Percentiles rank a stretch among this genome's conserved stretches.
phyloP scores from a whole-genome alignment of 257 asterid species.

The Ajuga chamaepitys region DNA sequence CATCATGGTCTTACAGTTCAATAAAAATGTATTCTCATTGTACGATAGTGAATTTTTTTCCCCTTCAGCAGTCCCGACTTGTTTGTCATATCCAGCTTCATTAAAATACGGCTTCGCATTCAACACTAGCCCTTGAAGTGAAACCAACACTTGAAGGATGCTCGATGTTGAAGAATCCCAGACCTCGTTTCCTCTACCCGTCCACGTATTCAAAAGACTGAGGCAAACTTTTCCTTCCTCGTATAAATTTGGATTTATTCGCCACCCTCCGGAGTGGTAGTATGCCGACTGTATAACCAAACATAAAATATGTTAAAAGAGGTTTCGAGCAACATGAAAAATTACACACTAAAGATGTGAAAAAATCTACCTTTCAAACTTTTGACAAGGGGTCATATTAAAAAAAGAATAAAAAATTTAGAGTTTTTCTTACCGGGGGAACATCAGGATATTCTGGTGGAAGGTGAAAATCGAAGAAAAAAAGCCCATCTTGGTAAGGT shows the following conservation, averaged over 20 bases:
- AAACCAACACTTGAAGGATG: slow-evolving; percentile 96
- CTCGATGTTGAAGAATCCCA: slow-evolving; percentile 97
- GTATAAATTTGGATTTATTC: slow-evolving; percentile 93
- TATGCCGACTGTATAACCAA: slow-evolving; percentile 81
- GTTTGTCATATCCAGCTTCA: slow-evolving; percentile 98
- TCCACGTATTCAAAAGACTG: slow-evolving; percentile 97
- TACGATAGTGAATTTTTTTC: slow-evolving; percentile 92
- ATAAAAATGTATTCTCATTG: slow-evolving; percentile 88
- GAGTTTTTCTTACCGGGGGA: slow-evolving; percentile 70
- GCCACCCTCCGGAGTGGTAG: slow-evolving; percentile 99
- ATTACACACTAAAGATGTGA: background rate
- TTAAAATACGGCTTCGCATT: slow-evolving; percentile 93
- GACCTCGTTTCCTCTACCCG: slow-evolving; percentile 96
- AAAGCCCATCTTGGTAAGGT: slow-evolving; percentile 98
- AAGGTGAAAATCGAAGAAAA: slow-evolving; percentile 93
- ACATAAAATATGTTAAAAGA: background rate
- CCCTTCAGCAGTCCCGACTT: slow-evolving; percentile 98
- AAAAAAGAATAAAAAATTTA: slow-evolving; percentile 1
- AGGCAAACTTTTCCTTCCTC: slow-evolving; percentile 99
- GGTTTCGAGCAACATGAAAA: background rate
- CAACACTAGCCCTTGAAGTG: slow-evolving; percentile 94
- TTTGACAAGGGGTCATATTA: background rate
- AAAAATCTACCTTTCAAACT: background rate
- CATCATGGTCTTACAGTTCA: slow-evolving; percentile 98
- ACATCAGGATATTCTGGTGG: slow-evolving; percentile 91